Conservation (phyloP, 2,329 filamentous ascomycete species). For the Neonectria faginata region DNA sequence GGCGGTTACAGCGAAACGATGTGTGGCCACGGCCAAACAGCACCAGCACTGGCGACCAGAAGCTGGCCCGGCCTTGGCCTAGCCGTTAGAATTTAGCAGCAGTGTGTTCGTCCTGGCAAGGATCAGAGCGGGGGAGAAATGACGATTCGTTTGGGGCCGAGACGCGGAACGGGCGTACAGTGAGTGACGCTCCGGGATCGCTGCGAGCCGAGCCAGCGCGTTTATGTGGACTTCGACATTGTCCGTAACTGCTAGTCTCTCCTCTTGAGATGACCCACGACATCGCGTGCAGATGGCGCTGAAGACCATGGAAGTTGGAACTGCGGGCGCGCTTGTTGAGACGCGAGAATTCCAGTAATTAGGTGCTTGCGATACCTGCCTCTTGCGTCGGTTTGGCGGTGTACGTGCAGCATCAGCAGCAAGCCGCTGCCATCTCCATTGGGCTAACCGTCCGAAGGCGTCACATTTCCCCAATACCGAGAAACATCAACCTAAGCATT, state of each 20-base stretch:
- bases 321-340: conserved; percentile 30
- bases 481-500: not conserved
- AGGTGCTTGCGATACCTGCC: not conserved
- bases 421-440: conserved; percentile 1
- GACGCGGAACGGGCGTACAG: conserved; percentile 7
- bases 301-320: conserved; percentile 20
- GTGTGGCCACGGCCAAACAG: conserved; percentile 32
- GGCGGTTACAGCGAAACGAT: conserved; percentile 43
- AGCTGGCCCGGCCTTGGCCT: conserved; percentile 8
- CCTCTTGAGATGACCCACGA: not conserved
- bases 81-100: conserved; percentile 6
- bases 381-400: conserved; percentile 18
- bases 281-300: conserved; percentile 4
- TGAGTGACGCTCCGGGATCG: conserved; percentile 6
- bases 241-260: not conserved
- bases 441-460: not conserved
- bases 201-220: conserved; percentile 14
- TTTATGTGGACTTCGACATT: conserved; percentile 16
- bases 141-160: not conserved
- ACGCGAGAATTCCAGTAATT: conserved; percentile 14
- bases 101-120: conserved; percentile 30
- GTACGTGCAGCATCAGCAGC: conserved; percentile 1
- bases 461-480: not conserved
- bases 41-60: conserved; percentile 16
- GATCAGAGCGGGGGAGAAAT: conserved; percentile 29